phyloP scores from a whole-genome alignment of 257 asterid species.

The Schizonepeta tenuifolia region DNA sequence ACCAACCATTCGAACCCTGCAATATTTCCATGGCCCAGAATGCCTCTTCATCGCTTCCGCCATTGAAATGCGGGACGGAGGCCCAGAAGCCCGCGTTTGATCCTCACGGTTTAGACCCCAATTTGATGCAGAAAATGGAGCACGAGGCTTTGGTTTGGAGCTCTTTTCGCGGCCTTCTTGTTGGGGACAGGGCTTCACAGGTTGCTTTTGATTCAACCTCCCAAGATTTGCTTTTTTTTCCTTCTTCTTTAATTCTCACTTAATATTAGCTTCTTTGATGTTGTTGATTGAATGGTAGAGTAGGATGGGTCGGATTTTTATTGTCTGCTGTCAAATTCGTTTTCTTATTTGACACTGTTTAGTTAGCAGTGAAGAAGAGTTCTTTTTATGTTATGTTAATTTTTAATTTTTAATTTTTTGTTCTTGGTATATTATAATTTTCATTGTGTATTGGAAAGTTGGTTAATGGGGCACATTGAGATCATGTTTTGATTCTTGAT shows the following conservation, averaged over 20 bases:
- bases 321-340: not conserved
- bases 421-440: slow-evolving; percentile 1
- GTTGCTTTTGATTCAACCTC: slow-evolving; percentile 39
- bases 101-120: slow-evolving; percentile 63
- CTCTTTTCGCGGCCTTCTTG: slow-evolving; percentile 87
- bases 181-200: slow-evolving; percentile 82
- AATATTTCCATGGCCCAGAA: slow-evolving; percentile 42
- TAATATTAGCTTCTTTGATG: not conserved
- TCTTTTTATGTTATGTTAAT: not conserved
- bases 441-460: not conserved
- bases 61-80: slow-evolving; percentile 44
- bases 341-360: not conserved
- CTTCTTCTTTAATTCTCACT: not conserved
- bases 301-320: not conserved
- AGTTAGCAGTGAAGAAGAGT: not conserved
- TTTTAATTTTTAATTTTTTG: not conserved
- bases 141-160: slow-evolving; percentile 92
- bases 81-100: slow-evolving; percentile 49
- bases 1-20: slow-evolving; percentile 35
- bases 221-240: not conserved
- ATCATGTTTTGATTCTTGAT: slow-evolving; percentile 11
- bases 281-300: slow-evolving; percentile 24
- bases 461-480: slow-evolving; percentile 6
- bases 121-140: slow-evolving; percentile 62
- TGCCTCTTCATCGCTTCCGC: slow-evolving; percentile 38